phyloP scores from a whole-genome alignment of 2,329 filamentous ascomycete genomes.

The Myrmaecium sp. region DNA sequence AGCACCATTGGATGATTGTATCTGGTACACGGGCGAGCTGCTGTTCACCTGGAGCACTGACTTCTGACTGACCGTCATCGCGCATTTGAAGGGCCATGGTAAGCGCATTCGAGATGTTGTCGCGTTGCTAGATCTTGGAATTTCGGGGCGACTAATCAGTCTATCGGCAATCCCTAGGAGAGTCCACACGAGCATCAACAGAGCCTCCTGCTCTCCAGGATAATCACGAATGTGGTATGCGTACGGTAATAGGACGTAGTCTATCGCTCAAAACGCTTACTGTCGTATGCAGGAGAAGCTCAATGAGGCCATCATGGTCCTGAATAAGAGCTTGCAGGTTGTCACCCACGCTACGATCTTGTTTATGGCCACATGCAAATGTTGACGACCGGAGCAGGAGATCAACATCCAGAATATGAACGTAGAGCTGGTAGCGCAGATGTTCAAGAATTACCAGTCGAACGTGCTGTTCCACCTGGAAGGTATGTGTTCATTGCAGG shows the following conservation, averaged over 20 bases:
- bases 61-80: too few species aligned
- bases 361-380: background rate
- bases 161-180: conserved; percentile 55
- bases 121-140: too few species aligned
- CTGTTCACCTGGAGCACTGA: too few species aligned
- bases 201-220: conserved; percentile 77
- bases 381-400: conserved; percentile 38
- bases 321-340: conserved; percentile 87
- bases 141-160: too few species aligned
- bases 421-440: conserved; percentile 89
- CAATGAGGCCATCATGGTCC: conserved; percentile 79
- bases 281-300: conserved; percentile 63
- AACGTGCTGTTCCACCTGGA: conserved; percentile 95
- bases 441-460: conserved; percentile 99
- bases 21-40: too few species aligned
- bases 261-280: background rate
- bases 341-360: background rate
- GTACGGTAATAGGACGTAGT: background rate
- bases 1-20: too few species aligned
- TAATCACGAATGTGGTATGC: conserved; percentile 92
- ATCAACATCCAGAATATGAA: conserved; percentile 99
- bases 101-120: too few species aligned
- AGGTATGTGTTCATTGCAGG: conserved; percentile 38
- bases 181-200: conserved; percentile 97
- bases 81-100: too few species aligned